A percentile compares a stretch with the other conserved stretches of the same genome.
Conservation (phyloP, 192 early-diverging fungal species). For the Backusella sp. region DNA sequence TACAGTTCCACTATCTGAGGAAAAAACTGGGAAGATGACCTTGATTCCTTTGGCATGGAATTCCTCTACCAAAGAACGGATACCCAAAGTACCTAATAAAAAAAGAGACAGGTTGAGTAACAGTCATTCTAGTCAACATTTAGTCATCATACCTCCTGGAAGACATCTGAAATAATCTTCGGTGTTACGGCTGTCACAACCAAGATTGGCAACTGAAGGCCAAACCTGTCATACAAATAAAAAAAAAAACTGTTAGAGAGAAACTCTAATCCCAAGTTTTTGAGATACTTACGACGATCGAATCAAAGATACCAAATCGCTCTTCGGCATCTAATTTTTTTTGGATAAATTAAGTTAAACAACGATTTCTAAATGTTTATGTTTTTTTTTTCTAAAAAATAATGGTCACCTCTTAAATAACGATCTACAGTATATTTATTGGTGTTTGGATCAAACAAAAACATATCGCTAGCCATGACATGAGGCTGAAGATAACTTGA, state of each 20-base stretch:
- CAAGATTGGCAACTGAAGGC: conserved; percentile 21
- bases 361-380: neutral
- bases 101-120: too few species aligned
- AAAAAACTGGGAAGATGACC: conserved; percentile 10
- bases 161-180: conserved; percentile 24
- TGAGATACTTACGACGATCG: conserved; percentile 18
- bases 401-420: conserved; percentile 14
- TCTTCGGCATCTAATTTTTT: conserved; percentile 11
- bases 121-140: neutral
- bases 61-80: conserved; percentile 14
- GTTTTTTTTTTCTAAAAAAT: neutral
- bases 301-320: conserved; percentile 17
- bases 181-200: conserved; percentile 29
- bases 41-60: conserved; percentile 14
- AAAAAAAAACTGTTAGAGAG: neutral
- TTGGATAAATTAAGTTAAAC: neutral
- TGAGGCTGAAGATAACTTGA: conserved; percentile 20
- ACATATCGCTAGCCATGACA: conserved; percentile 20
- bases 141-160: conserved; percentile 14
- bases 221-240: conserved; percentile 16
- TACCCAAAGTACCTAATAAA: conserved; percentile 14
- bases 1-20: conserved; percentile 23
- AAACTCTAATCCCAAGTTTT: neutral
- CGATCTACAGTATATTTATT: conserved; percentile 21
- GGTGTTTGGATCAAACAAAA: conserved; percentile 13